Evolutionary conservation across 2,329 filamentous ascomycete species (phyloP).

Genomic region (Zymoseptoria passerinii): DNA sequence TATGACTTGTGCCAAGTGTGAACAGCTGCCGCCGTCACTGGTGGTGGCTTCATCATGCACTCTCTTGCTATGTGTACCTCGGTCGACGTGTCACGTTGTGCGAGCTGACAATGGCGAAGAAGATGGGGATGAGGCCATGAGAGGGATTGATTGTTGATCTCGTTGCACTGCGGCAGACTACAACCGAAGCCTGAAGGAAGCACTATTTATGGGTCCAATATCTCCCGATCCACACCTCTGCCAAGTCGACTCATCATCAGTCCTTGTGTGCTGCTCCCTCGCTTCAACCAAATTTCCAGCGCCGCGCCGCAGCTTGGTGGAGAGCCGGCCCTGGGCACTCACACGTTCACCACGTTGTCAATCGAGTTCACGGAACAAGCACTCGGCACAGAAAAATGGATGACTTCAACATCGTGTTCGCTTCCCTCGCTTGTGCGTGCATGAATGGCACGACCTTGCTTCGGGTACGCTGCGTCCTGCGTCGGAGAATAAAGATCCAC

Average conservation of each 20-base stretch:
- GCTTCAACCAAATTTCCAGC: not conserved
- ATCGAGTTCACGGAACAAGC: not conserved
- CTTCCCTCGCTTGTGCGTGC: not conserved
- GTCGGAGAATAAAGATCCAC: not conserved
- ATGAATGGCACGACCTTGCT: not conserved
- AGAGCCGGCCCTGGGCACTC: slow-evolving; percentile 12
- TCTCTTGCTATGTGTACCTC: too few species aligned
- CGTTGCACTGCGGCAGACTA: not conserved
- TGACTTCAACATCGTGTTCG: not conserved
- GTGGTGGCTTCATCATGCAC: too few species aligned
- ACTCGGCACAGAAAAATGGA: not conserved
- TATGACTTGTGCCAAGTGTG: too few species aligned
- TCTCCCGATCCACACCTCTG: not conserved
- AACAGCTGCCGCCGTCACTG: too few species aligned
- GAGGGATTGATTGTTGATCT: not conserved
- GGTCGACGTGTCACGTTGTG: too few species aligned
- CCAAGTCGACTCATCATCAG: not conserved
- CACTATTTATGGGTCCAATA: not conserved
- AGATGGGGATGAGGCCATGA: too few species aligned
- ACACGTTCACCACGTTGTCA: not conserved
- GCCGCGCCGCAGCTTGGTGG: slow-evolving; percentile 15
- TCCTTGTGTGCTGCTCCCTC: not conserved
- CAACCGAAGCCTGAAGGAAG: not conserved
- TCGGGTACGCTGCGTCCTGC: not conserved
- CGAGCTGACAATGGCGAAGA: not conserved